Conservation (phyloP, 2,329 filamentous ascomycete species). For the Colletotrichum sp. region DNA sequence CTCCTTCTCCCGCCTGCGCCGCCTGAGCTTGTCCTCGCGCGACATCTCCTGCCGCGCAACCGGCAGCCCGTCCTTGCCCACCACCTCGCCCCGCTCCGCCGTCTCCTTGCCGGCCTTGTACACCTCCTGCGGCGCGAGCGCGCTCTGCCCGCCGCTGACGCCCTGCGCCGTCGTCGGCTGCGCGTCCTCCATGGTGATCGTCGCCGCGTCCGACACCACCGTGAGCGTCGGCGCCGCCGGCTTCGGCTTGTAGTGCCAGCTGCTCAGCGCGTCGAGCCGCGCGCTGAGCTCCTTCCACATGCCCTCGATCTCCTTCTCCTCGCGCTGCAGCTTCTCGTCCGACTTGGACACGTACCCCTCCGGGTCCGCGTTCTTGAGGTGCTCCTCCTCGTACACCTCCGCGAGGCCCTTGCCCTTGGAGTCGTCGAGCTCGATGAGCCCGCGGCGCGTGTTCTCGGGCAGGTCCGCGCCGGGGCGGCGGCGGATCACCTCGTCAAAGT, state of each 20-base stretch:
- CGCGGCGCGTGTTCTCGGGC: slow-evolving; percentile 67
- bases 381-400: slow-evolving; percentile 93
- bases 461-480: slow-evolving; percentile 77
- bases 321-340: slow-evolving; percentile 81
- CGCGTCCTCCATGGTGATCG: slow-evolving; percentile 92
- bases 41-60: slow-evolving; percentile 85
- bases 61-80: slow-evolving; percentile 78
- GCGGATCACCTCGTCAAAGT: slow-evolving; percentile 91
- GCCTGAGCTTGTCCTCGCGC: slow-evolving; percentile 81
- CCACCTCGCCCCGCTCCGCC: slow-evolving; percentile 71
- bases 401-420: slow-evolving; percentile 87
- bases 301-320: slow-evolving; percentile 81
- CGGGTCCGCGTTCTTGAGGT: slow-evolving; percentile 78
- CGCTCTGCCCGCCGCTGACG: slow-evolving; percentile 70
- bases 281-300: slow-evolving; percentile 83
- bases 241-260: slow-evolving; percentile 95
- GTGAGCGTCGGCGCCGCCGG: slow-evolving; percentile 81
- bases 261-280: slow-evolving; percentile 87
- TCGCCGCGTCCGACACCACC: slow-evolving; percentile 89
- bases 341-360: slow-evolving; percentile 79
- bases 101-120: slow-evolving; percentile 80
- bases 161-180: slow-evolving; percentile 83
- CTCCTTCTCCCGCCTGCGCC: slow-evolving; percentile 84
- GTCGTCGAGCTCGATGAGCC: slow-evolving; percentile 83
- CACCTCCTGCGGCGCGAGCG: slow-evolving; percentile 92